A percentile compares a stretch with the other conserved stretches of the same genome.
These are phyloP conservation scores for Colletotrichum cordylinicola DNA, from an alignment of 2,329 filamentous ascomycete genomes.

Conservation along the genomic window DNA sequence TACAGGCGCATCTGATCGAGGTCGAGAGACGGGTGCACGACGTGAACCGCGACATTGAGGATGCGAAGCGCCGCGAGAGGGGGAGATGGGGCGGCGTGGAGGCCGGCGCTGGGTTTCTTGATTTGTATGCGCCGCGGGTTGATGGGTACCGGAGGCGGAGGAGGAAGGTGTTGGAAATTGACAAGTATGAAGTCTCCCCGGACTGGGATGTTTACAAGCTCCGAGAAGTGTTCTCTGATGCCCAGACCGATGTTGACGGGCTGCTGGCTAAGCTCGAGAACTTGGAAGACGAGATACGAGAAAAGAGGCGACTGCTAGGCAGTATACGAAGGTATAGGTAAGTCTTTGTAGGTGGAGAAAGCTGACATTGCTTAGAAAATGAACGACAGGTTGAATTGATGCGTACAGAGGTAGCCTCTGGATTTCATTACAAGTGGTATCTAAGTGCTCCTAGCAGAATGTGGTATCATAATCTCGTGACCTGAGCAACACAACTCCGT, in stretches of 20 bases:
- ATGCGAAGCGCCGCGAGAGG: slow-evolving; percentile 39
- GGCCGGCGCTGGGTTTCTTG: not conserved
- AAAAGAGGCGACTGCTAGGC: not conserved
- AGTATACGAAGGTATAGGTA: not conserved
- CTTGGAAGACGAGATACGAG: not conserved
- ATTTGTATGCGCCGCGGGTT: slow-evolving; percentile 63
- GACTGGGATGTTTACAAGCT: not conserved
- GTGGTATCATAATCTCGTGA: slow-evolving; percentile 17
- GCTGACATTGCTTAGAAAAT: not conserved
- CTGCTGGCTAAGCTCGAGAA: not conserved
- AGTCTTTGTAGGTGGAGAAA: not conserved
- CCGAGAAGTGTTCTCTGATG: not conserved
- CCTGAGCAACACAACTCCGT: slow-evolving; percentile 1
- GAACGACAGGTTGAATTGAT: not conserved
- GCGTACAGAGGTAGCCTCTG: not conserved
- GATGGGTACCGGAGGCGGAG: slow-evolving; percentile 70
- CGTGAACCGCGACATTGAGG: slow-evolving; percentile 57
- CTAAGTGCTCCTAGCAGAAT: slow-evolving; percentile 13
- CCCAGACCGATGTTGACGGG: not conserved
- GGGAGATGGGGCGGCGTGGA: not conserved
- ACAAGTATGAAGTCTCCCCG: not conserved
- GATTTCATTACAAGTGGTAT: slow-evolving; percentile 4
- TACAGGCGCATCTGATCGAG: slow-evolving; percentile 78
- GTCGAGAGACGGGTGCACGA: slow-evolving; percentile 38
- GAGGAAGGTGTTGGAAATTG: slow-evolving; percentile 46